Base-by-base conservation (phyloP, 2,329 filamentous ascomycete genomes). In the Periconia sp. region DNA sequence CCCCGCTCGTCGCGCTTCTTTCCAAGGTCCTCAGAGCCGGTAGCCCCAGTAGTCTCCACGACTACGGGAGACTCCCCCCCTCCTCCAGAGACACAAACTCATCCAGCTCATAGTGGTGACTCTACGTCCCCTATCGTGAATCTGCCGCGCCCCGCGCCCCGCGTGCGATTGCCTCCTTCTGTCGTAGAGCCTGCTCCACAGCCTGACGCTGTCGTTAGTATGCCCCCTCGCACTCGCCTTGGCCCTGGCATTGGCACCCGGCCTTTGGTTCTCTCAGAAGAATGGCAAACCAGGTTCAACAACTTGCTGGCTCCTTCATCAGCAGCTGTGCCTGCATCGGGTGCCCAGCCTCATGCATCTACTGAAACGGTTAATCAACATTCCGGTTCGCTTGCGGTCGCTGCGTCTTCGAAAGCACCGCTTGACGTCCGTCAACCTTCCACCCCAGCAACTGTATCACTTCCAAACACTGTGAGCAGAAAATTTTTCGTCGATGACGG, bases 231-330 rank as follows among this genome's bases (percentile, higher is more conserved):
- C 30, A 59, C 61, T 37, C 63, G 63, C 19, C 47, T 62, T 37
- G 60, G 60, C 31, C 47, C 61, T 41, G 60, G 60, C 30, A 52
- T 73, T 48, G 71, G 72, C 30, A 67, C 75, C 5, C 69, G 72
- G 65, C 65, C 70, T 62, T 68, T 75, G 59, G 62, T 54, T 72
- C 79, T 68, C 55, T 66, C 67, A 40, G 47, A 79, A 74, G 81
- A 81, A 50, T 93, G 92, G 92, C 91, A 96, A 72, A 87, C 89
- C 63, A 86, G 86, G 64, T 92, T 97, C 71, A 92, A 96, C 72
- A 87, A 82, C 44, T 81, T 96, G 43, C 80, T 87, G 51, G 48
- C 59, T 2, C 43, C 43, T 8, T 11, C 57, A 3, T 17, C 56
- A 30, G 19, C 55, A 19, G 54, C 57, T 40, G 44, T 52, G 41